Evolutionary conservation across 1,284 basidiomycete species (phyloP), one percentile per base, ranked within the genome.

Genomic region (Polyporus tsugae): DNA sequence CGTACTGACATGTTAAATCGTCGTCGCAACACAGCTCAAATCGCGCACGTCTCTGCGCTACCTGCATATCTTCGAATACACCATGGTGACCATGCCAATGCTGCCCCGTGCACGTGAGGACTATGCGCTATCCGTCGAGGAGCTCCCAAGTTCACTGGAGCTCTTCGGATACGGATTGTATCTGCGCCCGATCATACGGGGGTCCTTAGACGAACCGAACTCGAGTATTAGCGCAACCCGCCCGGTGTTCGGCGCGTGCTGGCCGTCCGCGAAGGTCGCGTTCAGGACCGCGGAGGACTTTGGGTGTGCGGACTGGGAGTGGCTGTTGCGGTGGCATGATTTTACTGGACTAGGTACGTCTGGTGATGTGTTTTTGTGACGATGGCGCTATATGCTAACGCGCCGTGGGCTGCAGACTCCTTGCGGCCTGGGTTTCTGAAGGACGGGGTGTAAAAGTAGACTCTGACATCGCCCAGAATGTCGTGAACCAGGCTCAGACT

Each of bases 151-250:
- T 15, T 35, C 35, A 19, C 35, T 57, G 33, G 55, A 57, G 35
- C 55, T 57, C 17, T 36, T 36, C 55, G 55, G 55, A 17, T 57
- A 57, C 55, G 55, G 55, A 7, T 19, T 38, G 33, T 38, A 38
- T 9, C 15, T 57, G 35, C 33, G 11, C 17, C 55, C 55, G 4
- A 19, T 57, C 33, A 35, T 57, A 7, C 52, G 6, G 52, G 52
- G 33, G 52, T n/a, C 52, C 52, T 2, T 1, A 9, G n/a, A 46
- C 44, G 44, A 29, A 29, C 1, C n/a, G 44, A n/a, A 5, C 19
- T 46, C n/a, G 19, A 46, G 6, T 15, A 46, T 4, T n/a, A 9
- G n/a, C n/a, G 44, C n/a, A 6, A 7, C 44, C 19, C 44, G n/a
- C 44, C 19, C 49, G 13, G 7, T 19, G 17, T 36, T 33, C 15